These are phyloP conservation scores for Raffaelea ambrosiae DNA, from an alignment of 2,329 filamentous ascomycete species.

Conservation along the genomic window DNA sequence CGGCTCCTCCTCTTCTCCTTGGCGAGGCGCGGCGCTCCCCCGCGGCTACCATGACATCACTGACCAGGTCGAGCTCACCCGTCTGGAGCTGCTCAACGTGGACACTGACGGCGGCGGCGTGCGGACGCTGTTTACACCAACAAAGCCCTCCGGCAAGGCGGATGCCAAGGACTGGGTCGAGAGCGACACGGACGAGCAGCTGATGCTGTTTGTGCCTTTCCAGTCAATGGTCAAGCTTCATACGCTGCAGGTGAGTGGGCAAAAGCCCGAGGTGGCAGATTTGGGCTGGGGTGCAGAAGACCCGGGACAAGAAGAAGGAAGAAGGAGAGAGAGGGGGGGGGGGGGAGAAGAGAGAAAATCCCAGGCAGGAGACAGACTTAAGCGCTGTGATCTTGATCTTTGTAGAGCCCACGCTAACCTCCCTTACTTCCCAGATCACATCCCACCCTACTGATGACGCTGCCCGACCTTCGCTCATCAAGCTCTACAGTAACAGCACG, in stretches of 20 bases:
- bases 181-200: slow-evolving; percentile 93
- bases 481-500: slow-evolving; percentile 79
- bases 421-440: too few species aligned
- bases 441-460: slow-evolving; percentile 68
- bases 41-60: slow-evolving; percentile 80
- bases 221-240: slow-evolving; percentile 83
- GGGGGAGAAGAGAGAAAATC: too few species aligned
- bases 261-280: too few species aligned
- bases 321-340: too few species aligned
- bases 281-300: too few species aligned
- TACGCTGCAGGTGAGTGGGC: slow-evolving; percentile 52
- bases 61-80: slow-evolving; percentile 67
- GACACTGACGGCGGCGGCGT: slow-evolving; percentile 67
- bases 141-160: slow-evolving; percentile 47
- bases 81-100: slow-evolving; percentile 80
- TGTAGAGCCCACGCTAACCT: too few species aligned
- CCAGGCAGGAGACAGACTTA: too few species aligned
- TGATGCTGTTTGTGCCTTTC: slow-evolving; percentile 89
- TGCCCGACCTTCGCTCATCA: slow-evolving; percentile 71
- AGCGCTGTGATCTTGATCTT: too few species aligned
- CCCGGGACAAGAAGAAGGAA: too few species aligned
- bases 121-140: slow-evolving; percentile 61
- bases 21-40: slow-evolving; percentile 68
- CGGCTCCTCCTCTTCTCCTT: slow-evolving; percentile 26
- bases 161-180: slow-evolving; percentile 74